phyloP scores from a whole-genome alignment of 2,329 filamentous ascomycete species.

The Calonectria hongkongensis region DNA sequence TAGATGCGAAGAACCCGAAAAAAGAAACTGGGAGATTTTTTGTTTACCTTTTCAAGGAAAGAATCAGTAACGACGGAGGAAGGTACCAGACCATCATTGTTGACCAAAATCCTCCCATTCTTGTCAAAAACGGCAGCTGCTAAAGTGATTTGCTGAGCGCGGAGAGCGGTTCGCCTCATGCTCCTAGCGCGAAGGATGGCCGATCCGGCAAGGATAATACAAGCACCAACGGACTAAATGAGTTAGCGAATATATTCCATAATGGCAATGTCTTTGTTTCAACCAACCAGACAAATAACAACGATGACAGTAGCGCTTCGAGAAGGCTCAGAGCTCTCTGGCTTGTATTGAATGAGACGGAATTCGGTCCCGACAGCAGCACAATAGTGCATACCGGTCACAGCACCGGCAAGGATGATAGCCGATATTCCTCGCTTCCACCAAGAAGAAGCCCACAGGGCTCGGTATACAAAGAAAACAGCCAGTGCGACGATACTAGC shows the following conservation, averaged over 20 bases:
- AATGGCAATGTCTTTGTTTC: not conserved
- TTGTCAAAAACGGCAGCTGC: constrained; percentile 81
- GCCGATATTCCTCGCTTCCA: constrained; percentile 83
- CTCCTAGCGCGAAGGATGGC: constrained; percentile 72
- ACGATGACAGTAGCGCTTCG: constrained; percentile 82
- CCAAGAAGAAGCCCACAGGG: constrained; percentile 85
- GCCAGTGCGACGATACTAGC: constrained; percentile 82
- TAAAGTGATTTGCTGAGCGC: constrained; percentile 76
- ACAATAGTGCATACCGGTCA: constrained; percentile 93
- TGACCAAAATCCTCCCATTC: constrained; percentile 80
- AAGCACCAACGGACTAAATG: constrained; percentile 75
- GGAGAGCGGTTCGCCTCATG: constrained; percentile 72
- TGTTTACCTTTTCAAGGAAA: constrained; percentile 78
- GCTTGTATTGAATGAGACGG: constrained; percentile 68
- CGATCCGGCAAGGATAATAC: constrained; percentile 74
- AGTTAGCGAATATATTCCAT: constrained; percentile 22
- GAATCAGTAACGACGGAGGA: constrained; percentile 86
- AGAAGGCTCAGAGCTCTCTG: constrained; percentile 65
- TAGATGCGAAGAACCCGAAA: constrained; percentile 28
- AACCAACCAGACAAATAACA: constrained; percentile 80
- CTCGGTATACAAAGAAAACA: constrained; percentile 85
- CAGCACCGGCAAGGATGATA: constrained; percentile 80
- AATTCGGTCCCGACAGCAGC: constrained; percentile 83
- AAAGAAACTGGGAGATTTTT: constrained; percentile 31
- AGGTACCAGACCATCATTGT: constrained; percentile 80